Percentiles rank a stretch among this genome's conserved stretches.
These are phyloP conservation scores for Russula virescens DNA, from an alignment of 768 basidiomycete genomes.

Conservation along the genomic window DNA sequence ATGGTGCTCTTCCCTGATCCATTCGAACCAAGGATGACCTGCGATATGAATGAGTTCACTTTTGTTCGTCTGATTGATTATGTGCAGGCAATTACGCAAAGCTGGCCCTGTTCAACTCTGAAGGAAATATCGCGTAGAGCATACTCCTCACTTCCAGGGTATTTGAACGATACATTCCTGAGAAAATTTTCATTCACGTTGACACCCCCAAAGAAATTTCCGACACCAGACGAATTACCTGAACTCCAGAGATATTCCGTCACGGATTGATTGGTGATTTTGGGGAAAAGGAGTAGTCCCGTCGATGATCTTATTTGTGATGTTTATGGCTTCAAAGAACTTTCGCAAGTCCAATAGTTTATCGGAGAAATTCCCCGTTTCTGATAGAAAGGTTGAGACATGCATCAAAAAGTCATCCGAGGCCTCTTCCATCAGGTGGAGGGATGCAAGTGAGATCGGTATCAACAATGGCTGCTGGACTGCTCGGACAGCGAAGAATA, in stretches of 20 bases:
- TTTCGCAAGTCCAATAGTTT: conserved; percentile 49
- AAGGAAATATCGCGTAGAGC: conserved; percentile 67
- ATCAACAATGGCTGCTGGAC: no score
- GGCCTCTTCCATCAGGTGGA: no score
- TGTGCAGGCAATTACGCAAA: conserved; percentile 49
- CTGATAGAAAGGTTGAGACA: conserved; percentile 15
- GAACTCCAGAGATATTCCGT: conserved; percentile 53
- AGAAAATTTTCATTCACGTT: conserved; percentile 11
- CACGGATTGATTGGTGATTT: conserved; percentile 15
- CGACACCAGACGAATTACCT: conserved; percentile 34
- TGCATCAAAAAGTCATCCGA: no score
- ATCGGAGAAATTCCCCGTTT: conserved; percentile 51
- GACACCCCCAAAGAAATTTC: conserved; percentile 22
- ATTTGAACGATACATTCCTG: conserved; percentile 68
- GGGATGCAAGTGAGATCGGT: no score
- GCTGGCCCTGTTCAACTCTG: conserved; percentile 60
- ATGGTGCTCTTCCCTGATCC: conserved; percentile 79
- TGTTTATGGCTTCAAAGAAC: conserved; percentile 57
- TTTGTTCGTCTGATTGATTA: no score
- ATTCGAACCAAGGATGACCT: conserved; percentile 76
- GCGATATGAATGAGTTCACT: not conserved
- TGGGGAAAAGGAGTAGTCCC: conserved; percentile 39
- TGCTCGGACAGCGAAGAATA: no score
- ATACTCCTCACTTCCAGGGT: conserved; percentile 46
- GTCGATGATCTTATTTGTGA: conserved; percentile 54